Percentiles rank a stretch among this genome's conserved stretches.
These are phyloP conservation scores for Cyclostephanos tholiformis DNA, from an alignment of 108 stramenopile species.

Conservation along the genomic window DNA sequence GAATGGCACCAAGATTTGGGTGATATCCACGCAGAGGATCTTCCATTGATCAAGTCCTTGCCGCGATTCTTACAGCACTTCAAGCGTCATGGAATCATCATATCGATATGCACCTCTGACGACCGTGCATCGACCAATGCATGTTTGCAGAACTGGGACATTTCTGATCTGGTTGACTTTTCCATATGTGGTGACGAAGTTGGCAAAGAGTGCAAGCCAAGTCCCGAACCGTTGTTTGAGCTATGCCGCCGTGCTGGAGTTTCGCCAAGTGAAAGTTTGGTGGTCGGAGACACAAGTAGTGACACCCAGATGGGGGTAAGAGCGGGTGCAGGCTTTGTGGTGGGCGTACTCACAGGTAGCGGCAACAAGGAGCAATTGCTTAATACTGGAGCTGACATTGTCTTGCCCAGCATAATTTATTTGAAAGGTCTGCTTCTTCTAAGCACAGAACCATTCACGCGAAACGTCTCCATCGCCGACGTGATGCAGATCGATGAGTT, in stretches of 20 bases:
- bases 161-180: slow-evolving; percentile 42
- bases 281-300: slow-evolving; percentile 61
- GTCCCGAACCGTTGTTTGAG: slow-evolving; percentile 40
- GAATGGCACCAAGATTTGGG: slow-evolving; percentile 60
- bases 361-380: slow-evolving; percentile 52
- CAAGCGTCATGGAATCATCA: slow-evolving; percentile 33
- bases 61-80: slow-evolving; percentile 39
- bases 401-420: slow-evolving; percentile 48
- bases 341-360: slow-evolving; percentile 67
- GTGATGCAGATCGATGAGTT: neutral
- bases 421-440: slow-evolving; percentile 28
- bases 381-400: slow-evolving; percentile 53
- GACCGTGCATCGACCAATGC: slow-evolving; percentile 50
- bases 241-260: slow-evolving; percentile 44
- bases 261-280: slow-evolving; percentile 48
- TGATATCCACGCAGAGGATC: slow-evolving; percentile 52
- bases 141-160: slow-evolving; percentile 50
- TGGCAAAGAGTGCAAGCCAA: slow-evolving; percentile 43
- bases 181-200: slow-evolving; percentile 64
- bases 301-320: slow-evolving; percentile 59
- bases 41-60: slow-evolving; percentile 50
- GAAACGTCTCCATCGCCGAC: too few relatives aligned
- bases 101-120: slow-evolving; percentile 64
- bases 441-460: neutral
- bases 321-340: slow-evolving; percentile 48